A percentile compares a stretch with the other conserved stretches of the same genome.
Evolutionary conservation across 2,329 filamentous ascomycete species (phyloP).

Genomic region (Domatiomyces catenatus): DNA sequence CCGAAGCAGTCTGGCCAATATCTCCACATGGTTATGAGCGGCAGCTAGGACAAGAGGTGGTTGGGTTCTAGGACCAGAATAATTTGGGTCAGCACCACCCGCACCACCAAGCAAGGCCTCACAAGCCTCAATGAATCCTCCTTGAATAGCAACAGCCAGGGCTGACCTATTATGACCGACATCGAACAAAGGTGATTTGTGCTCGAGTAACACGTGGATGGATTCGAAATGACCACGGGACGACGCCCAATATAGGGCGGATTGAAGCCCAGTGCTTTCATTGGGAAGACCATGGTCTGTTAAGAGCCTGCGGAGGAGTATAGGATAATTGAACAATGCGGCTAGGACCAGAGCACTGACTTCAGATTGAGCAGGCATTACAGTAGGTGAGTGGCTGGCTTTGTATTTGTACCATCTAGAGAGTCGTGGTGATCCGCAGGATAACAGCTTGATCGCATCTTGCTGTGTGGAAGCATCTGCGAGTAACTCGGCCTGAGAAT

Average conservation of each 20-base stretch:
- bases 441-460: slow-evolving; percentile 3
- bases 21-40: slow-evolving; percentile 3
- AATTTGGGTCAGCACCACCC: slow-evolving; percentile 4
- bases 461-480: slow-evolving; percentile 1
- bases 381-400: slow-evolving; percentile 1
- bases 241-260: slow-evolving; percentile 7
- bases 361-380: slow-evolving; percentile 3
- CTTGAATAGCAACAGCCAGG: slow-evolving; percentile 5
- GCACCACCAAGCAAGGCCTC: slow-evolving; percentile 1
- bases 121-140: slow-evolving; percentile 4
- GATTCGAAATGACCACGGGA: slow-evolving; percentile 2
- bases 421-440: neutral
- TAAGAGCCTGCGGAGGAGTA: slow-evolving; percentile 3
- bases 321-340: slow-evolving; percentile 4
- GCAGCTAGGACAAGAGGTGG: slow-evolving; percentile 5
- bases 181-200: slow-evolving; percentile 1
- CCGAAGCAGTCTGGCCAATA: slow-evolving; percentile 2
- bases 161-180: neutral
- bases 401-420: slow-evolving; percentile 6
- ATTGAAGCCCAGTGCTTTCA: slow-evolving; percentile 2
- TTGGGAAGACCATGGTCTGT: neutral
- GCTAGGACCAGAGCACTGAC: slow-evolving; percentile 4
- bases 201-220: slow-evolving; percentile 5
- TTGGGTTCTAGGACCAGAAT: neutral
- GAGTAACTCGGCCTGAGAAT: slow-evolving; percentile 1